Percentiles rank a stretch among this genome's conserved stretches.
Evolutionary conservation across 805 yeast genomes (phyloP).

Genomic region (Myxozyma kluyveri): DNA sequence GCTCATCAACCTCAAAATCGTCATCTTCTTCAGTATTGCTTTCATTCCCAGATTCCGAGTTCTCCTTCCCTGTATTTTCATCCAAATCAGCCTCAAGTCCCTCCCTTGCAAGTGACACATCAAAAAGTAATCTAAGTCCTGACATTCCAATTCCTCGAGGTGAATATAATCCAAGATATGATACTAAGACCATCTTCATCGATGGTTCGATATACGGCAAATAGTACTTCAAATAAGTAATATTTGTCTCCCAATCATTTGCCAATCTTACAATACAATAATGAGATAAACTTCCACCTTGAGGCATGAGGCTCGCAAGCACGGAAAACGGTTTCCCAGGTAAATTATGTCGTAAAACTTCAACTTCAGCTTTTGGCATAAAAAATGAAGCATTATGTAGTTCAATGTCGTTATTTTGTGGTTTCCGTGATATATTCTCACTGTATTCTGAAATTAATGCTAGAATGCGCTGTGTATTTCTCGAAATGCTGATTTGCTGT

Average conservation of each 20-base stretch:
- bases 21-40: not conserved
- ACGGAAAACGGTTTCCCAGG: constrained; percentile 18
- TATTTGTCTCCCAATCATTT: constrained; percentile 26
- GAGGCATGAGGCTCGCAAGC: constrained; percentile 19
- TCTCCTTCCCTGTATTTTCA: not conserved
- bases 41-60: not conserved
- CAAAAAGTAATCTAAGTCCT: constrained; percentile 23
- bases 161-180: constrained; percentile 24
- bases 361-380: constrained; percentile 3
- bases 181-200: constrained; percentile 24
- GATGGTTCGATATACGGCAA: constrained; percentile 20
- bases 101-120: not conserved
- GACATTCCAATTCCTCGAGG: constrained; percentile 15
- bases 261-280: constrained; percentile 24
- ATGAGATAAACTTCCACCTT: constrained; percentile 19
- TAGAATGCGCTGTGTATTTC: not conserved
- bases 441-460: not conserved
- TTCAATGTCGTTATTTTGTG: not conserved
- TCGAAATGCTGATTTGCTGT: not conserved
- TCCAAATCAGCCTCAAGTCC: not conserved
- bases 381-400: not conserved
- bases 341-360: constrained; percentile 7
- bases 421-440: not conserved
- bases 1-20: constrained; percentile 10
- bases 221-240: constrained; percentile 21